Percentiles rank a stretch among this genome's conserved stretches.
phyloP scores from a whole-genome alignment of 805 yeast genomes.

The Lipomyces chichibuensis region DNA sequence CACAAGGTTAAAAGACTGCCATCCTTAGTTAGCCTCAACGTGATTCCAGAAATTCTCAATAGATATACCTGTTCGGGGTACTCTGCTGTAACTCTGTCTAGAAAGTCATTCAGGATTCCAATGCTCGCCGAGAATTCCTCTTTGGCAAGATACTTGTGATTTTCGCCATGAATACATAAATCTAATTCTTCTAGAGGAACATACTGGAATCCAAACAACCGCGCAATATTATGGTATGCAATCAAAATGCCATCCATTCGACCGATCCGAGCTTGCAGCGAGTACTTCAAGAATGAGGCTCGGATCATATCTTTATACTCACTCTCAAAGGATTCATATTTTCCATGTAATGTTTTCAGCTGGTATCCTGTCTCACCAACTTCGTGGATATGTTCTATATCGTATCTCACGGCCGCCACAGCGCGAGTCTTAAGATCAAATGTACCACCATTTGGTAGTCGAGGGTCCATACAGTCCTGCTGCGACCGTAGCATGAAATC shows the following conservation, averaged over 20 bases:
- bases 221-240: constrained; percentile 82
- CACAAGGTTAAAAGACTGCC: constrained; percentile 29
- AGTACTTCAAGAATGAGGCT: constrained; percentile 79
- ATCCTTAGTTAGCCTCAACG: not conserved
- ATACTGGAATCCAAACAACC: constrained; percentile 89
- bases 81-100: constrained; percentile 48
- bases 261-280: constrained; percentile 91
- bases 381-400: constrained; percentile 62
- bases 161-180: constrained; percentile 56
- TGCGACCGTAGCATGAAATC: constrained; percentile 85
- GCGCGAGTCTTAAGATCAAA: constrained; percentile 94
- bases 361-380: constrained; percentile 67
- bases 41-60: not conserved
- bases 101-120: constrained; percentile 53
- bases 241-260: constrained; percentile 95
- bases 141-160: constrained; percentile 57
- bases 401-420: constrained; percentile 81
- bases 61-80: constrained; percentile 39
- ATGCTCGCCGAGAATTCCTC: constrained; percentile 67
- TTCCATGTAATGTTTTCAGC: constrained; percentile 63
- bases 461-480: constrained; percentile 74
- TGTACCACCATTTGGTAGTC: constrained; percentile 86
- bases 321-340: constrained; percentile 76
- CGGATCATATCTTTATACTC: constrained; percentile 76
- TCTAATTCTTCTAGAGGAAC: constrained; percentile 76